phyloP scores from a whole-genome alignment of 371 early-diverging fungal species.

The Apophysomyces variabilis region DNA sequence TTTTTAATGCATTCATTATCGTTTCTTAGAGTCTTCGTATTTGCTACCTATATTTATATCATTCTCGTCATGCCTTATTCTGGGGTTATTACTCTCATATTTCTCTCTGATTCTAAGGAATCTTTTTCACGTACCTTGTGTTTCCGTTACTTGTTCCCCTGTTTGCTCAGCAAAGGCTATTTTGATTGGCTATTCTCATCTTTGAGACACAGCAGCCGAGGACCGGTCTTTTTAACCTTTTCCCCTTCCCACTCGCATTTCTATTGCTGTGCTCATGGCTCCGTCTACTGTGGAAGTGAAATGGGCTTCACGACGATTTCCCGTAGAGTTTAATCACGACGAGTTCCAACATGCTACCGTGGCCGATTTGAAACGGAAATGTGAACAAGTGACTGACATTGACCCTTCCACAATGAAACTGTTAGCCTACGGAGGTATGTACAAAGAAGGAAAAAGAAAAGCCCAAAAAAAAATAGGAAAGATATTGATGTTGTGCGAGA shows the following conservation, averaged over 20 bases:
- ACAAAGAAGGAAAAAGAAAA: not conserved
- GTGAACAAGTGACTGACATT: conserved; percentile 34
- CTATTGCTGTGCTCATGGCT: not conserved
- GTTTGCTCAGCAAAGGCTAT: not conserved
- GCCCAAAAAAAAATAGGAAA: too few species aligned
- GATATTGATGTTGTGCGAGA: too few species aligned
- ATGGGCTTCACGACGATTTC: conserved; percentile 36
- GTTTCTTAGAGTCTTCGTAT: too few species aligned
- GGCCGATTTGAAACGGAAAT: conserved; percentile 31
- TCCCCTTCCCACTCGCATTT: not conserved
- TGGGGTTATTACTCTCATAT: too few species aligned
- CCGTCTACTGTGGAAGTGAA: conserved; percentile 24
- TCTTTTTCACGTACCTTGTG: too few species aligned
- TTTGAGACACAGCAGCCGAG: not conserved
- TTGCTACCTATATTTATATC: too few species aligned
- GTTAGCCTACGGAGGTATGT: conserved; percentile 46
- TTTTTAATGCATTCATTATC: too few species aligned
- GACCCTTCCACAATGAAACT: conserved; percentile 27
- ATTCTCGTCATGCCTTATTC: too few species aligned
- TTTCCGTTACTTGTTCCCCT: too few species aligned
- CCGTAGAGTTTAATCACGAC: conserved; percentile 28
- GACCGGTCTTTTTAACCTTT: not conserved
- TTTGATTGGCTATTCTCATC: not conserved
- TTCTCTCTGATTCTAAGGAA: too few species aligned
- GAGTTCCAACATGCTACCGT: conserved; percentile 33